Evolutionary conservation across 2,329 filamentous ascomycete genomes (phyloP).

Genomic region (Emmonsiellopsis sp.): DNA sequence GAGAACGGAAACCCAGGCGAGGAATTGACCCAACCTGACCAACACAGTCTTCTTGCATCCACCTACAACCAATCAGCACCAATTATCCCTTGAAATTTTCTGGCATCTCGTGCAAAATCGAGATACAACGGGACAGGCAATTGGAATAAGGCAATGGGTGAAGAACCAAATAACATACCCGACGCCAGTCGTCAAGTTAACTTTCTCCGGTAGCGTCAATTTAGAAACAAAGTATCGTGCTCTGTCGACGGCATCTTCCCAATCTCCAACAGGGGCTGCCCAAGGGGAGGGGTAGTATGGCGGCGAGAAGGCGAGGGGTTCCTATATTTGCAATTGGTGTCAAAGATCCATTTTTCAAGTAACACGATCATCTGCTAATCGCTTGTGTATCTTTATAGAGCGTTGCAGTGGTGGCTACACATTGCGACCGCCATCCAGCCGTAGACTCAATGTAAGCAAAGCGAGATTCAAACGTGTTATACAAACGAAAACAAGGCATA

Average conservation of each 20-base stretch:
- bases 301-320: conserved; percentile 37
- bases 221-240: conserved; percentile 73
- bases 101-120: conserved; percentile 1
- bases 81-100: not conserved
- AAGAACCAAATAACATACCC: conserved; percentile 48
- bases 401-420: not conserved
- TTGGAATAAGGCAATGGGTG: not conserved
- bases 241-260: conserved; percentile 66
- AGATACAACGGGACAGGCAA: too few relatives aligned
- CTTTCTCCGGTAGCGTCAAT: conserved; percentile 77
- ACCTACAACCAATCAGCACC: conserved; percentile 33
- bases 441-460: not conserved
- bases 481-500: not conserved
- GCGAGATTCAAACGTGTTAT: not conserved
- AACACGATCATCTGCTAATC: not conserved
- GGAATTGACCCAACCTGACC: conserved; percentile 54
- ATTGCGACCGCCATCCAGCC: not conserved
- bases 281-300: conserved; percentile 82
- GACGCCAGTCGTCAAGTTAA: conserved; percentile 87
- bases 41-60: conserved; percentile 64
- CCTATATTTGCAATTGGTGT: not conserved
- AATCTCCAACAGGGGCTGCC: conserved; percentile 65
- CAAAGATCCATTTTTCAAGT: not conserved
- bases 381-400: not conserved
- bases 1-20: conserved; percentile 51